These are phyloP conservation scores for Malbranchea zuffiana DNA, from an alignment of 2,329 filamentous ascomycete genomes.

Conservation along the genomic window DNA sequence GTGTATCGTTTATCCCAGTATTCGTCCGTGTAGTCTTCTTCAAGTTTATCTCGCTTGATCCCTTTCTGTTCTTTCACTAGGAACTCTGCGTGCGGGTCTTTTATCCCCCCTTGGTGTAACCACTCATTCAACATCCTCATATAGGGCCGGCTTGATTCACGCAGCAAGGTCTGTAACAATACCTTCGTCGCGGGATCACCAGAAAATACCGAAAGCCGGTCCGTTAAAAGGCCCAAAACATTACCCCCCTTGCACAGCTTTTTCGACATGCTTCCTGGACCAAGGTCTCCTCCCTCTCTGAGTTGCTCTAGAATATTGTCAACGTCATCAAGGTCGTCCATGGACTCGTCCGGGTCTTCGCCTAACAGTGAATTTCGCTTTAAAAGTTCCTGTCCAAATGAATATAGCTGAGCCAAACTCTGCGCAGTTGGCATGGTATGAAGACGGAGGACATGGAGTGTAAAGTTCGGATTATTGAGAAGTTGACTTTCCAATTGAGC, in stretches of 20 bases:
- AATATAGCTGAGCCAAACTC: conserved; percentile 83
- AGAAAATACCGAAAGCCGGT: conserved; percentile 75
- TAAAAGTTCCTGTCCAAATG: conserved; percentile 73
- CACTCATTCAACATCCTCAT: conserved; percentile 99
- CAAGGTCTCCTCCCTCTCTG: conserved; percentile 72
- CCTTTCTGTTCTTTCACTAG: conserved; percentile 92
- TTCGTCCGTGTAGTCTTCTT: conserved; percentile 96
- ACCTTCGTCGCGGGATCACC: conserved; percentile 81
- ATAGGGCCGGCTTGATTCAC: conserved; percentile 85
- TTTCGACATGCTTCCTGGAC: conserved; percentile 69
- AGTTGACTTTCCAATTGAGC: conserved; percentile 91
- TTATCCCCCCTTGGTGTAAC: conserved; percentile 91
- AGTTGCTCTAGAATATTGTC: conserved; percentile 89
- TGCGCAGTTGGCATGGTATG: conserved; percentile 84
- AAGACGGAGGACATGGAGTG: conserved; percentile 82
- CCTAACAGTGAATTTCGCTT: conserved; percentile 81
- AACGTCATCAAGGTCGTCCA: conserved; percentile 69
- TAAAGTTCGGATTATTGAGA: conserved; percentile 78
- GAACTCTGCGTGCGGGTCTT: conserved; percentile 88
- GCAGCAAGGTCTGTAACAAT: conserved; percentile 67
- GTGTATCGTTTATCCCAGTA: conserved; percentile 99
- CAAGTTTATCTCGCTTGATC: conserved; percentile 77
- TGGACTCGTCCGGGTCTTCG: conserved; percentile 54
- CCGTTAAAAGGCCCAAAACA: conserved; percentile 78
- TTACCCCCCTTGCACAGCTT: conserved; percentile 96